These are phyloP conservation scores for Mycena olivaceomarginata DNA, from an alignment of 768 basidiomycete genomes.

Conservation along the genomic window DNA sequence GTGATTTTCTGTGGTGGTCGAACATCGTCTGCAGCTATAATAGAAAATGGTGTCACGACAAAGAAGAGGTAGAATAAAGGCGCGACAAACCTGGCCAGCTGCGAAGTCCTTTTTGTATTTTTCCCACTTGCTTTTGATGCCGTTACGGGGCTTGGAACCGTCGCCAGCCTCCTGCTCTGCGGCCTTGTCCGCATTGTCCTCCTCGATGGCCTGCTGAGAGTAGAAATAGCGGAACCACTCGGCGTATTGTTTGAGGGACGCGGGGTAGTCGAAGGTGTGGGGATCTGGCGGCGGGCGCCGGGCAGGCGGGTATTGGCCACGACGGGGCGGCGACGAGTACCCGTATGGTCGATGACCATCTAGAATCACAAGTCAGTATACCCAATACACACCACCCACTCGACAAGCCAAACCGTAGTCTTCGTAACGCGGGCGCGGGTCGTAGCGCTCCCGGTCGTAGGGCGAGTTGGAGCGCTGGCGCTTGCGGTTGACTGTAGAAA, in stretches of 20 bases:
- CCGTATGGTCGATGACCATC: constrained; percentile 70
- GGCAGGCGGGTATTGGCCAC: constrained; percentile 72
- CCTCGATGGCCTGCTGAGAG: constrained; percentile 86
- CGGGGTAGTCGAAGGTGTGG: constrained; percentile 88
- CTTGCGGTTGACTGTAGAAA: constrained; percentile 75
- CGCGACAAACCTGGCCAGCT: constrained; percentile 85
- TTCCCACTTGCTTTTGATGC: constrained; percentile 91
- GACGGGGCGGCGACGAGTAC: constrained; percentile 76
- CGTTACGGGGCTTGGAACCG: constrained; percentile 88
- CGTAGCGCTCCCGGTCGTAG: constrained; percentile 89
- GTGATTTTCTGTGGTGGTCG: constrained; percentile 95
- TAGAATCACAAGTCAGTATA: constrained; percentile 51
- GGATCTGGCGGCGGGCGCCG: constrained; percentile 86
- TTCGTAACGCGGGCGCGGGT: constrained; percentile 89
- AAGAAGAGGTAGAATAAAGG: constrained; percentile 44
- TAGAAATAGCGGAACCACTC: constrained; percentile 91
- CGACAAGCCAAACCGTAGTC: constrained; percentile 79
- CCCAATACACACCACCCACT: neutral
- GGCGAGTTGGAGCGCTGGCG: constrained; percentile 89
- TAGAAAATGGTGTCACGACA: constrained; percentile 52
- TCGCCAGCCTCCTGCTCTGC: constrained; percentile 90
- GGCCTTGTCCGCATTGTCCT: constrained; percentile 89
- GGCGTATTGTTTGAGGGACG: constrained; percentile 88
- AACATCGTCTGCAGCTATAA: constrained; percentile 96
- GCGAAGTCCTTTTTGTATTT: constrained; percentile 96